Base-by-base conservation (phyloP, 306 rosid genomes). In the Senna siamea region DNA sequence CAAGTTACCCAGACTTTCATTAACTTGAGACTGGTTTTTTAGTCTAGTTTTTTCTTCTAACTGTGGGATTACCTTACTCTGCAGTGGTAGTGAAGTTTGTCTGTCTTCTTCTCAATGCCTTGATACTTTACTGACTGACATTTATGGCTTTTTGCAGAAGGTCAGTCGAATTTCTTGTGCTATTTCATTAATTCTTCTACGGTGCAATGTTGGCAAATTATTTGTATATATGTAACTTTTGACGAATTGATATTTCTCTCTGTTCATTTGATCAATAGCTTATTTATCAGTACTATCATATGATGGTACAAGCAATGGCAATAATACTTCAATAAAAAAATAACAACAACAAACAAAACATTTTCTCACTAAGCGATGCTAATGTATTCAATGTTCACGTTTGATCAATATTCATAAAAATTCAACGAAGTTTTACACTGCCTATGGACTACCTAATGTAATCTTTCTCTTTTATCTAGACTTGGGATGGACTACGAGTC, bases 1-100 rank as follows among this genome's bases (percentile, higher is more conserved):
- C 20, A 23, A 75, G 66, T 71, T 51, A 34, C 51, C 23, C 73
- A 34, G 61, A 60, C 47, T 62, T 35, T n/a, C 59, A 50, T 63
- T 69, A 46, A 62, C 55, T 57, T 64, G 51, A 57, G 75, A 51
- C 30, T 28, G 52, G 51, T 56, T 38, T 73, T 75, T 64, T 32
- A 22, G 73, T 60, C 19, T 34, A 46, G 34, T 68, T 73, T 73
- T 50, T 34, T 44, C 48, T 47, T 14, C 9, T 73, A 63, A 52
- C 61, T 70, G 17, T n/a, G 60, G 46, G 48, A 34, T 81, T 9
- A 12, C 54, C 72, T 50, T 75, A 53, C 40, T 26, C 78, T 68
- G 10, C 90, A 93, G 98, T 80, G 98, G 98, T 43, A 91, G 91
- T 38, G 97, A 93, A 89, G 90, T 89, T 18, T 76, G 87, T 48